These are phyloP conservation scores for Trypanosoma melophagium DNA, from an alignment of 208 protist genomes.

Conservation along the genomic window DNA sequence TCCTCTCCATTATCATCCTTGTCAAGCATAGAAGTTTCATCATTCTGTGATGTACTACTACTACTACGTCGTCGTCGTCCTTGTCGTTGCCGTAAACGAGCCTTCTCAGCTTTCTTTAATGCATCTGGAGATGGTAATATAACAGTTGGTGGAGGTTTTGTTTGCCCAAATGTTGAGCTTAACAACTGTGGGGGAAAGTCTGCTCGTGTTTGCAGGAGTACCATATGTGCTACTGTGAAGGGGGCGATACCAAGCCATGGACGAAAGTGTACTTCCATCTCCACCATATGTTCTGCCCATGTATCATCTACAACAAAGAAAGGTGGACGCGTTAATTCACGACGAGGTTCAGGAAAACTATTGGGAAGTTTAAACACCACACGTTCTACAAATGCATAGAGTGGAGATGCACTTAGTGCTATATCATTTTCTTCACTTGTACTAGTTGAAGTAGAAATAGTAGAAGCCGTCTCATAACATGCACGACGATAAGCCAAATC, in stretches of 20 bases:
- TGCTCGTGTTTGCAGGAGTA: constrained; percentile 44
- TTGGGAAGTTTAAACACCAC: constrained; percentile 72
- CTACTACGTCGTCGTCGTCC: not conserved
- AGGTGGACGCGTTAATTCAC: constrained; percentile 52
- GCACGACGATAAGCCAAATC: constrained; percentile 78
- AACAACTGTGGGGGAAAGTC: constrained; percentile 28
- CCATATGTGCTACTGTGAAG: constrained; percentile 54
- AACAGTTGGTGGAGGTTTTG: constrained; percentile 34
- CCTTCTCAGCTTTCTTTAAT: not conserved
- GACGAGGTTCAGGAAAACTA: constrained; percentile 71
- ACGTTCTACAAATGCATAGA: constrained; percentile 69
- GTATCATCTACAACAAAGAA: constrained; percentile 82
- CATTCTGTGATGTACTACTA: not conserved
- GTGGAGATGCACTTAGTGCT: constrained; percentile 44
- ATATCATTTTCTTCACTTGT: not conserved
- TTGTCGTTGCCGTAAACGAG: not conserved
- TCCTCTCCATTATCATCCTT: not conserved
- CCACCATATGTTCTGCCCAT: constrained; percentile 83
- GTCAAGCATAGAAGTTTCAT: not conserved
- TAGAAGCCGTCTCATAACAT: constrained; percentile 10
- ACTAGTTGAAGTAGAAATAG: not conserved
- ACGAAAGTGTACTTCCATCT: constrained; percentile 69
- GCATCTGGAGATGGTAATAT: constrained; percentile 17
- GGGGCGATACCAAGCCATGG: constrained; percentile 54
- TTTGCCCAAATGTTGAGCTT: constrained; percentile 44